phyloP scores from a whole-genome alignment of 257 asterid species.

The Pogostemon cablin region DNA sequence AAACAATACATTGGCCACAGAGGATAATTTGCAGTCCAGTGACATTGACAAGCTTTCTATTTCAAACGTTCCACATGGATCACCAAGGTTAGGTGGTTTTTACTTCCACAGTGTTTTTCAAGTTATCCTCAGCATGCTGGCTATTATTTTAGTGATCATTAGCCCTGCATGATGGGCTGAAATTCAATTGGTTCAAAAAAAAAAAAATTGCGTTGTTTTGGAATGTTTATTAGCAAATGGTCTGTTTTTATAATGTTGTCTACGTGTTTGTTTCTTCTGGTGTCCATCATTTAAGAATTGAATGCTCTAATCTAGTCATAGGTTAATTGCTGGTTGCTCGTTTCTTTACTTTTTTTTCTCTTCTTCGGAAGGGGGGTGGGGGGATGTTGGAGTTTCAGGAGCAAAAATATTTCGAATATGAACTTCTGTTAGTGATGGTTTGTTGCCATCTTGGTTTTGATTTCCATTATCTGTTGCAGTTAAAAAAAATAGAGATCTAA shows the following conservation, averaged over 20 bases:
- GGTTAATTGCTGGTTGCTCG: too few relatives aligned
- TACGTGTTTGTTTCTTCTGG: too few relatives aligned
- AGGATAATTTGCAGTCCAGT: constrained; percentile 49
- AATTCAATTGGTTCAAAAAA: not conserved
- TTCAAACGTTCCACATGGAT: constrained; percentile 78
- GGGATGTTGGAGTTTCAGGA: too few relatives aligned
- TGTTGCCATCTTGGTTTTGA: constrained; percentile 1
- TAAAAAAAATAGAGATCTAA: constrained; percentile 3
- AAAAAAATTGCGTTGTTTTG: not conserved
- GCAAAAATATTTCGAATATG: too few relatives aligned
- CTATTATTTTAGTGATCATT: not conserved
- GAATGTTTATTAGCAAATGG: too few relatives aligned
- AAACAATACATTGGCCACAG: constrained; percentile 65
- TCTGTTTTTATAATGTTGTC: too few relatives aligned
- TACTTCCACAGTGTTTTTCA: not conserved
- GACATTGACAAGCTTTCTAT: constrained; percentile 87
- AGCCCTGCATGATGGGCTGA: constrained; percentile 3
- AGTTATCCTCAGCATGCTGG: not conserved
- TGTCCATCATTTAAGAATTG: too few relatives aligned
- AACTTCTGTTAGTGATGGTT: not conserved
- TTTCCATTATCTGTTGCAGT: not conserved
- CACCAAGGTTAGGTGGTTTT: constrained; percentile 59
- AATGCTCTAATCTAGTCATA: too few relatives aligned
- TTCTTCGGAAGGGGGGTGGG: not conserved
- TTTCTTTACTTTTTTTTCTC: not conserved